Evolutionary conservation across 2,329 filamentous ascomycete species (phyloP).

Genomic region (Coleophoma crateriformis): DNA sequence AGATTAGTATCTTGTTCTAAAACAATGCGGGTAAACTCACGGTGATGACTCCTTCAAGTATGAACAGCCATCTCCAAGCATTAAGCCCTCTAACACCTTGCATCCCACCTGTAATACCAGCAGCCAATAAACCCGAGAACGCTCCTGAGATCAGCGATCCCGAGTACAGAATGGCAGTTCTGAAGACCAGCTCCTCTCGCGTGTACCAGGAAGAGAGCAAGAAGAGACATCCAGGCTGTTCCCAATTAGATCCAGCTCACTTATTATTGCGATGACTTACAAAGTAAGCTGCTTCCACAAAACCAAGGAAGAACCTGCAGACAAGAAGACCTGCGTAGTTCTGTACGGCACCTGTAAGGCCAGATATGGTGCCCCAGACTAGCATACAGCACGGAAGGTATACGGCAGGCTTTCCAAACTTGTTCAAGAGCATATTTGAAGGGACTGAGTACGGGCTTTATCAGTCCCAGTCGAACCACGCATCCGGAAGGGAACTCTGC

Average conservation of each 20-base stretch:
- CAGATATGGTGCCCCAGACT: slow-evolving; percentile 41
- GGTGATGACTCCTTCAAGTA: slow-evolving; percentile 38
- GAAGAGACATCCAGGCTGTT: slow-evolving; percentile 35
- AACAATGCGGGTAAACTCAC: background rate
- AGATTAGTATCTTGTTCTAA: background rate
- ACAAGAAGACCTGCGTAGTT: slow-evolving; percentile 31
- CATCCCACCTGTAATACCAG: slow-evolving; percentile 25
- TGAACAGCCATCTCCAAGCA: slow-evolving; percentile 43
- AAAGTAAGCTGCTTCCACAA: slow-evolving; percentile 31
- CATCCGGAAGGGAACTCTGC: too few relatives aligned
- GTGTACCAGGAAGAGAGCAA: slow-evolving; percentile 41
- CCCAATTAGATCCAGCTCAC: slow-evolving; percentile 19
- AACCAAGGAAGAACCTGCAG: slow-evolving; percentile 36
- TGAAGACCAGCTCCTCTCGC: slow-evolving; percentile 27
- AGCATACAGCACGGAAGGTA: background rate
- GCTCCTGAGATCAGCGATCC: slow-evolving; percentile 26
- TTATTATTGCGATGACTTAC: background rate
- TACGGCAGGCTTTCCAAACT: slow-evolving; percentile 9
- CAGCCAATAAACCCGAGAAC: slow-evolving; percentile 29
- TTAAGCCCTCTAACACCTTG: slow-evolving; percentile 35
- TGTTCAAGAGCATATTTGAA: slow-evolving; percentile 34
- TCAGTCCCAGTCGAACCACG: too few relatives aligned
- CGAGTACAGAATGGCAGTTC: slow-evolving; percentile 30
- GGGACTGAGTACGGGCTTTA: slow-evolving; percentile 14
- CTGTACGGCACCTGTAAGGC: slow-evolving; percentile 30